These are phyloP conservation scores for Naganishia sp. DNA, from an alignment of 1,284 basidiomycete species.

Conservation along the genomic window DNA sequence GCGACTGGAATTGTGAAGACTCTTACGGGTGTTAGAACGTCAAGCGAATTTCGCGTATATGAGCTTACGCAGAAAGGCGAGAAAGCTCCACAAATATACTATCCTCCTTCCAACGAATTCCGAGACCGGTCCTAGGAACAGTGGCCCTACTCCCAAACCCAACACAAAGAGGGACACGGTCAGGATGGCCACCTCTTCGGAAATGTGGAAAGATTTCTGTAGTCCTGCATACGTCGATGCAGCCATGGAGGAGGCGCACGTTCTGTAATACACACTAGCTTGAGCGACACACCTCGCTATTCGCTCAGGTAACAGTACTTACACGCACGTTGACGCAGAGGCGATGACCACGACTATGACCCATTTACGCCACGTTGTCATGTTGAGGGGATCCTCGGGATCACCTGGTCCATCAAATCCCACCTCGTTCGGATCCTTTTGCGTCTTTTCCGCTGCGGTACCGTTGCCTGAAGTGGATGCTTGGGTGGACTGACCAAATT, in stretches of 20 bases:
- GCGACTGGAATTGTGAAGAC: conserved; percentile 65
- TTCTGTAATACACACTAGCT: conserved; percentile 50
- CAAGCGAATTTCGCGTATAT: not conserved
- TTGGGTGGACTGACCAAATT: not conserved
- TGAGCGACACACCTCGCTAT: not conserved
- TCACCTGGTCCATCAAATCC: conserved; percentile 45
- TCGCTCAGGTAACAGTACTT: conserved; percentile 6
- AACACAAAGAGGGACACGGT: conserved; percentile 67
- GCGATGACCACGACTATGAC: conserved; percentile 38
- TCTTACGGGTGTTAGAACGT: not conserved
- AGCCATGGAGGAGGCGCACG: conserved; percentile 71
- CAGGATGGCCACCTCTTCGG: conserved; percentile 69
- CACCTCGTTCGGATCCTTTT: conserved; percentile 39
- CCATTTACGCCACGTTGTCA: conserved; percentile 45
- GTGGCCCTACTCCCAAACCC: conserved; percentile 59
- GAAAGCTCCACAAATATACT: not conserved
- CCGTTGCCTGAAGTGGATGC: no score
- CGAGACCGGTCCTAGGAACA: conserved; percentile 62
- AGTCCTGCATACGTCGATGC: conserved; percentile 66
- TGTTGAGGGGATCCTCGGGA: conserved; percentile 44
- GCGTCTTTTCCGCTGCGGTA: not conserved
- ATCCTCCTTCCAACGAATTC: conserved; percentile 59
- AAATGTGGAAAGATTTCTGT: conserved; percentile 63
- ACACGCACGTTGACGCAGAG: conserved; percentile 36
- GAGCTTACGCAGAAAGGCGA: not conserved